A percentile compares a stretch with the other conserved stretches of the same genome.
These are phyloP conservation scores for Margaritispora aquatica DNA, from an alignment of 495 filamentous ascomycete species.

Conservation along the genomic window DNA sequence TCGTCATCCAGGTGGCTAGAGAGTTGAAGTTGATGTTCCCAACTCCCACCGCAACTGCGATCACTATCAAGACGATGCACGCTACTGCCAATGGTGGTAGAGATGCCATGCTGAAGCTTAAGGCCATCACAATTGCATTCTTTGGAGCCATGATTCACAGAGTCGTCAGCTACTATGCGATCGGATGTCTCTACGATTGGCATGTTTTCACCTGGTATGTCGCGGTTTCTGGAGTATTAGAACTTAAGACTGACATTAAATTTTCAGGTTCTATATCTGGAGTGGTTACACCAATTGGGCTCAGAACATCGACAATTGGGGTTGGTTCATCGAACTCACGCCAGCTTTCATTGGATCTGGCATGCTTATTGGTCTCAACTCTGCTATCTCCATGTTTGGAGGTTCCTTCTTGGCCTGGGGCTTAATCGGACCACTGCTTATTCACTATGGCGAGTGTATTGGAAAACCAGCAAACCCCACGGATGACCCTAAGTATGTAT, in stretches of 20 bases:
- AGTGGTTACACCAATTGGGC: slow-evolving; percentile 48
- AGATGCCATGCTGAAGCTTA: slow-evolving; percentile 55
- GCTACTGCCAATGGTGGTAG: slow-evolving; percentile 34
- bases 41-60: slow-evolving; percentile 48
- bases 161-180: slow-evolving; percentile 53
- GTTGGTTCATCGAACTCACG: slow-evolving; percentile 58
- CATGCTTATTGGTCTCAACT: slow-evolving; percentile 60
- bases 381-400: slow-evolving; percentile 54
- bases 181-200: slow-evolving; percentile 63
- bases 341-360: slow-evolving; percentile 63
- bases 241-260: slow-evolving; percentile 27
- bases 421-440: slow-evolving; percentile 56
- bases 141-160: slow-evolving; percentile 41
- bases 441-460: slow-evolving; percentile 46
- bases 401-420: slow-evolving; percentile 58
- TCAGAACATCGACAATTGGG: slow-evolving; percentile 57
- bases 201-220: slow-evolving; percentile 32
- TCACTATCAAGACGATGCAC: slow-evolving; percentile 62
- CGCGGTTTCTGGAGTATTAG: background rate
- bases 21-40: slow-evolving; percentile 56
- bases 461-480: slow-evolving; percentile 32
- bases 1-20: slow-evolving; percentile 57
- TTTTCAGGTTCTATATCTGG: slow-evolving; percentile 61
- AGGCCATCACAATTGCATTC: slow-evolving; percentile 48
- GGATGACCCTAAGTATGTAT: slow-evolving; percentile 34